Conservation (phyloP, 768 basidiomycete species). For the Pluteus cervinus region DNA sequence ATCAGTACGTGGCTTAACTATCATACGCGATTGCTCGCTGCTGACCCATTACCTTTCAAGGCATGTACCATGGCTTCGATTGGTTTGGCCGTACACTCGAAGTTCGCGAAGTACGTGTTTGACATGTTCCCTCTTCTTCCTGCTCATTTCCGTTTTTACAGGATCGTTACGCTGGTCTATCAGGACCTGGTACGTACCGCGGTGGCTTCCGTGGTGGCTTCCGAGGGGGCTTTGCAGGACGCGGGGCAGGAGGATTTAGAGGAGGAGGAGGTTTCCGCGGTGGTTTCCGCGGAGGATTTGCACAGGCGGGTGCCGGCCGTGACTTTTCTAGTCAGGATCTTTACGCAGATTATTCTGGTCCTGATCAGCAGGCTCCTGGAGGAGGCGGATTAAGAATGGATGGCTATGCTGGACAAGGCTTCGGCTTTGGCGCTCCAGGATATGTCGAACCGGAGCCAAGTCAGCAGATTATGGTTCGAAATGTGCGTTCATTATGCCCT, state of each 20-base stretch:
- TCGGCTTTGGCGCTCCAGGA: constrained; percentile 21
- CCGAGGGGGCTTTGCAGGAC: constrained; percentile 45
- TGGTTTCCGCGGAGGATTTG: constrained; percentile 48
- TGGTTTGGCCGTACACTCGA: constrained; percentile 96
- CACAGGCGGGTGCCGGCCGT: constrained; percentile 45
- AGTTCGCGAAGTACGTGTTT: constrained; percentile 75
- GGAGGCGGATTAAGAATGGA: constrained; percentile 32
- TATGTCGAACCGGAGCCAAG: constrained; percentile 74
- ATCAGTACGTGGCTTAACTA: constrained; percentile 60
- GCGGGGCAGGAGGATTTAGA: constrained; percentile 23
- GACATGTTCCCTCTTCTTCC: constrained; percentile 1
- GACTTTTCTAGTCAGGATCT: constrained; percentile 85
- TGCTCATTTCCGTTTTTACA: constrained; percentile 18
- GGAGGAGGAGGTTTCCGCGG: constrained; percentile 48
- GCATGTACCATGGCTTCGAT: constrained; percentile 95
- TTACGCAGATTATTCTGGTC: constrained; percentile 90
- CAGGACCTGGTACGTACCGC: constrained; percentile 60
- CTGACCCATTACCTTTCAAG: constrained; percentile 32
- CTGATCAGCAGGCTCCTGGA: constrained; percentile 57
- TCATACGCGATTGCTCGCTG: neutral
- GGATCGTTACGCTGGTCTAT: constrained; percentile 87
- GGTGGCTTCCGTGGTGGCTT: constrained; percentile 53
- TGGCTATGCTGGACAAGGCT: constrained; percentile 29
- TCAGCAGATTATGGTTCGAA: constrained; percentile 97
- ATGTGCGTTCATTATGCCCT: constrained; percentile 58